Evolutionary conservation across 1,139 yeast genomes (phyloP).

Genomic region (Diutina scorzettiae): DNA sequence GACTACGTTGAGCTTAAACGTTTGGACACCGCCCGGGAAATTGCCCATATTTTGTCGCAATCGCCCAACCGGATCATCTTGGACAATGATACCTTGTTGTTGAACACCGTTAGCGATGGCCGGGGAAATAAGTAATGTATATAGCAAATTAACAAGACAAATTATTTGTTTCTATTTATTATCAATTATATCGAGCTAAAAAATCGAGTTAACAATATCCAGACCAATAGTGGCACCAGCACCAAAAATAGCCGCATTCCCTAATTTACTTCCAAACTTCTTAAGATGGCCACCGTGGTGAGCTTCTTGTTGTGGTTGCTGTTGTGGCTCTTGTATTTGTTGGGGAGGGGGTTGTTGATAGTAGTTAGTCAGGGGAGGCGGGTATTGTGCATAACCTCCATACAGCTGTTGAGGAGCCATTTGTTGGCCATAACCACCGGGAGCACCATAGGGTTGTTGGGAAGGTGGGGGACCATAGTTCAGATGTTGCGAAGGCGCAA

Average conservation of each 20-base stretch:
- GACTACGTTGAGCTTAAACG: constrained; percentile 95
- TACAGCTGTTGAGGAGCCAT: constrained; percentile 22
- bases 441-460: constrained; percentile 7
- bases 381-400: constrained; percentile 37
- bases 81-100: constrained; percentile 83
- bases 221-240: constrained; percentile 96
- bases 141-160: not conserved
- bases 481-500: constrained; percentile 7
- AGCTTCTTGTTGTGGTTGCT: constrained; percentile 9
- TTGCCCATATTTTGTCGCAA: constrained; percentile 71
- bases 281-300: constrained; percentile 27
- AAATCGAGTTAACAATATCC: constrained; percentile 74
- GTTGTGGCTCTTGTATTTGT: constrained; percentile 8
- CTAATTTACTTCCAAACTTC: constrained; percentile 73
- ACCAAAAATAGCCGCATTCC: constrained; percentile 90
- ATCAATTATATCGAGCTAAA: no score
- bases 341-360: constrained; percentile 20
- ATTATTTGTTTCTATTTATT: no score
- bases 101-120: constrained; percentile 69
- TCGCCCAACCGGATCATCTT: constrained; percentile 88
- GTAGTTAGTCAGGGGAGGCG: constrained; percentile 35
- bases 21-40: constrained; percentile 93
- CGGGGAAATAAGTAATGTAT: not conserved
- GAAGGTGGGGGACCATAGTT: constrained; percentile 6
- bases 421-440: no score